These are phyloP conservation scores for Maudiozyma barnettii DNA, from an alignment of 805 yeast species.

Conservation along the genomic window DNA sequence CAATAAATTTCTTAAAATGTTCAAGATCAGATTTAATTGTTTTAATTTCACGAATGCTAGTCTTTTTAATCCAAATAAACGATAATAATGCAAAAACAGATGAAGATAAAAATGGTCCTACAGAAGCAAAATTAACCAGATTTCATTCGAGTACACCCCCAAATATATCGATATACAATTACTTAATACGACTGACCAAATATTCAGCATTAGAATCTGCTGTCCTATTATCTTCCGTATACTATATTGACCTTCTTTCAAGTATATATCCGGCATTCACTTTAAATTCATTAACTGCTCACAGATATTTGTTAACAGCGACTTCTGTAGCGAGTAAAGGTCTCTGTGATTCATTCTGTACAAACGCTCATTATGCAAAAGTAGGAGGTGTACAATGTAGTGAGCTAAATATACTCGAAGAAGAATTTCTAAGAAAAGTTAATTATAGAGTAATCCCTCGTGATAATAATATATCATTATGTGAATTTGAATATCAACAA, in stretches of 20 bases:
- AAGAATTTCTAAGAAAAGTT: constrained; percentile 74
- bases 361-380: constrained; percentile 87
- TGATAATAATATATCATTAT: constrained; percentile 32
- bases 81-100: constrained; percentile 37
- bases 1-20: constrained; percentile 49
- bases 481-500: constrained; percentile 26
- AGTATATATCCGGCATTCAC: constrained; percentile 72
- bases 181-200: constrained; percentile 64
- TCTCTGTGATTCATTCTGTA: constrained; percentile 86
- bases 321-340: constrained; percentile 88
- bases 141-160: constrained; percentile 95
- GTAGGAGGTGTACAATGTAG: constrained; percentile 87
- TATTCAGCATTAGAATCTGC: constrained; percentile 82
- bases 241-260: constrained; percentile 79
- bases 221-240: constrained; percentile 71
- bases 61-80: constrained; percentile 63
- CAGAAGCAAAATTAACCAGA: constrained; percentile 44
- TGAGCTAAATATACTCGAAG: constrained; percentile 79
- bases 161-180: constrained; percentile 67
- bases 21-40: constrained; percentile 60
- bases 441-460: constrained; percentile 68
- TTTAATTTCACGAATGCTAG: constrained; percentile 70
- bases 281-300: constrained; percentile 85
- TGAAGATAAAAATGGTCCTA: constrained; percentile 8
- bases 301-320: constrained; percentile 80